A percentile compares a stretch with the other conserved stretches of the same genome.
Evolutionary conservation across 805 yeast genomes (phyloP).

Genomic region (Metschnikowia kofuensis): DNA sequence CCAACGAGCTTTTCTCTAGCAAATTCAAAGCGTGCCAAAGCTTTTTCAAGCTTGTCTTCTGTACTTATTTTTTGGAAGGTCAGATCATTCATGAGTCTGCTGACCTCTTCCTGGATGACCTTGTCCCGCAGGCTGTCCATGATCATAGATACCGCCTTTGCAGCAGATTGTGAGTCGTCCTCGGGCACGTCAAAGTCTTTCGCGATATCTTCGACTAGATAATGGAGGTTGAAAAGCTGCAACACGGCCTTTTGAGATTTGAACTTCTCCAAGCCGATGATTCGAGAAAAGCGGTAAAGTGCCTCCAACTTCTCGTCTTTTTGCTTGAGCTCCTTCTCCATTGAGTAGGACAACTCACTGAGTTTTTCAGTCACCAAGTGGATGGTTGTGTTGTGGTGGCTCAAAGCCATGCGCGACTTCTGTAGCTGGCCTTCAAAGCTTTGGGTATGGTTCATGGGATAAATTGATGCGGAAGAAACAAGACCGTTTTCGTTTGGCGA

Average conservation of each 20-base stretch:
- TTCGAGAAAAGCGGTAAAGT: slow-evolving; percentile 25
- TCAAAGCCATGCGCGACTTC: slow-evolving; percentile 33
- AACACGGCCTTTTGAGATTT: slow-evolving; percentile 28
- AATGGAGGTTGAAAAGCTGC: slow-evolving; percentile 30
- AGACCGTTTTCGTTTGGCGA: not conserved
- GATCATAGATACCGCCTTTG: slow-evolving; percentile 4
- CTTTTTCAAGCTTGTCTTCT: slow-evolving; percentile 27
- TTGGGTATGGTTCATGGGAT: slow-evolving; percentile 18
- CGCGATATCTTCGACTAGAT: slow-evolving; percentile 28
- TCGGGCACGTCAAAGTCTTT: slow-evolving; percentile 13
- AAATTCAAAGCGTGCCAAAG: slow-evolving; percentile 7
- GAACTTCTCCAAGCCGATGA: slow-evolving; percentile 24
- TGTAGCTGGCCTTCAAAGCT: slow-evolving; percentile 39
- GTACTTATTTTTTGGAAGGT: slow-evolving; percentile 33
- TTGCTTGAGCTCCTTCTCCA: slow-evolving; percentile 37
- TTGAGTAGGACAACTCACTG: slow-evolving; percentile 35
- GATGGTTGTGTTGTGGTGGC: slow-evolving; percentile 31
- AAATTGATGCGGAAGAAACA: slow-evolving; percentile 1
- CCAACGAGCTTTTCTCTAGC: slow-evolving; percentile 15
- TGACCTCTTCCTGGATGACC: slow-evolving; percentile 41
- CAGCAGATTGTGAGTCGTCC: slow-evolving; percentile 10
- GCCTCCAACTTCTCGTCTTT: slow-evolving; percentile 32
- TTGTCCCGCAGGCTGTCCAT: slow-evolving; percentile 28
- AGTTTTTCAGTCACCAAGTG: slow-evolving; percentile 37
- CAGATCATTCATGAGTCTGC: slow-evolving; percentile 38